These are phyloP conservation scores for Picea glauca DNA, from an alignment of 75 land plant genomes.

Conservation along the genomic window DNA sequence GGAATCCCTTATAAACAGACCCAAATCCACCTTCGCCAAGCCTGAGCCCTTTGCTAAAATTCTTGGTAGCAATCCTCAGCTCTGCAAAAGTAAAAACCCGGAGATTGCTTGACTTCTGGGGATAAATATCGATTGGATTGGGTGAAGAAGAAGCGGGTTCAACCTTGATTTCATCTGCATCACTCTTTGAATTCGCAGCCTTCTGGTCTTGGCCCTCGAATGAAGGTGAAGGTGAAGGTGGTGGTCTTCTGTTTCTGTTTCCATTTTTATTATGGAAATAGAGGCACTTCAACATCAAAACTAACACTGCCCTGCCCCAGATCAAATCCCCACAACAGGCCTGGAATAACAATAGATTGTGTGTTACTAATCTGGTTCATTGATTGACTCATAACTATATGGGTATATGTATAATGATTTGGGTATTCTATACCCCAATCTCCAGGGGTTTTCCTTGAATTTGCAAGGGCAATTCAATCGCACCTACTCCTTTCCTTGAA, in stretches of 20 bases:
- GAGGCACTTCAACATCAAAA: slow-evolving; percentile 2
- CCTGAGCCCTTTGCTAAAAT: slow-evolving; percentile 35
- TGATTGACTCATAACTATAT: too few relatives aligned
- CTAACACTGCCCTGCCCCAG: background rate
- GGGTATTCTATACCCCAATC: too few relatives aligned
- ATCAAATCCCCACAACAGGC: background rate
- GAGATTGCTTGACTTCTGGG: slow-evolving; percentile 26
- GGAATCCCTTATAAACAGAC: slow-evolving; percentile 37
- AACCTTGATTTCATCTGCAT: background rate
- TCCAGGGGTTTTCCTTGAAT: too few relatives aligned
- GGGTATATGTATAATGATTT: too few relatives aligned
- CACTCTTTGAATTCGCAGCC: background rate
- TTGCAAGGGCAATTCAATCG: too few relatives aligned
- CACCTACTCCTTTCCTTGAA: too few relatives aligned
- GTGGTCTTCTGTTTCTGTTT: background rate
- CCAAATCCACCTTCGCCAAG: slow-evolving; percentile 72
- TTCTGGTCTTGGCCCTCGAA: background rate
- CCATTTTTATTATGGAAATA: background rate
- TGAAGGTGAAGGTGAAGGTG: background rate
- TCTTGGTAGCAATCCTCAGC: slow-evolving; percentile 40
- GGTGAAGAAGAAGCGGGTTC: background rate
- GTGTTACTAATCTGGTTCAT: too few relatives aligned
- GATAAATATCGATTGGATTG: background rate
- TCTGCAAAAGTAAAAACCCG: slow-evolving; percentile 38
- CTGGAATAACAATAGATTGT: background rate